phyloP scores from a whole-genome alignment of 352 stramenopile species.

The Phytopythium litorale region DNA sequence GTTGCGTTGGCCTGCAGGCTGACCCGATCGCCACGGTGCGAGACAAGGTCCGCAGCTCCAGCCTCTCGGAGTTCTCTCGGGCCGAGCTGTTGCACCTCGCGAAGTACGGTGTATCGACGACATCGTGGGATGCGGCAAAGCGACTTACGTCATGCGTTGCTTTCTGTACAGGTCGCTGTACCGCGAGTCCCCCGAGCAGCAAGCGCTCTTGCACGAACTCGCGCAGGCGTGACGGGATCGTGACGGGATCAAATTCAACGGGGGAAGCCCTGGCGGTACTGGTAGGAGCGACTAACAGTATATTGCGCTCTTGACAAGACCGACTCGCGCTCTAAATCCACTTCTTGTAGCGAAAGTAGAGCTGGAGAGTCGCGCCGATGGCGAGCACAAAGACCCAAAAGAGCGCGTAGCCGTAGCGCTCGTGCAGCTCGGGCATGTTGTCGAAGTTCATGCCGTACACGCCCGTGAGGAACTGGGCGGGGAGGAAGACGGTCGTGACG shows the following conservation, averaged over 20 bases:
- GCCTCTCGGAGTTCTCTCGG: constrained; percentile 32
- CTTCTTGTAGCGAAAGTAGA: constrained; percentile 85
- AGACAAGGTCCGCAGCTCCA: constrained; percentile 48
- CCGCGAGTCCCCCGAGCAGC: constrained; percentile 53
- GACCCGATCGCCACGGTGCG: constrained; percentile 55
- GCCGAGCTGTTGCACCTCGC: constrained; percentile 42
- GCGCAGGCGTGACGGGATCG: constrained; percentile 2
- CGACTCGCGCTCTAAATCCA: constrained; percentile 53
- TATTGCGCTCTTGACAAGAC: background rate
- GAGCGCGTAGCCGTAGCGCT: constrained; percentile 73
- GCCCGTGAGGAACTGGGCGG: constrained; percentile 85
- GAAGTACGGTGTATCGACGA: constrained; percentile 23
- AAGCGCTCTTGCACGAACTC: constrained; percentile 37
- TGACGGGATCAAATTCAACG: background rate
- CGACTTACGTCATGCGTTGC: background rate
- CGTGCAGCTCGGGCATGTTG: constrained; percentile 84
- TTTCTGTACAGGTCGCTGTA: constrained; percentile 41
- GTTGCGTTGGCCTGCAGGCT: constrained; percentile 20
- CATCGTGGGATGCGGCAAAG: too few species aligned
- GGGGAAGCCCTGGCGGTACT: background rate
- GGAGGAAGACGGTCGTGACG: constrained; percentile 86
- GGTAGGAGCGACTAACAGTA: background rate
- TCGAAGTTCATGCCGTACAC: constrained; percentile 92
- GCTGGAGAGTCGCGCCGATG: constrained; percentile 59
- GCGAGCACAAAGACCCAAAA: constrained; percentile 79